Evolutionary conservation across 2,329 filamentous ascomycete species (phyloP).

Genomic region (Malbranchea zuffiana): DNA sequence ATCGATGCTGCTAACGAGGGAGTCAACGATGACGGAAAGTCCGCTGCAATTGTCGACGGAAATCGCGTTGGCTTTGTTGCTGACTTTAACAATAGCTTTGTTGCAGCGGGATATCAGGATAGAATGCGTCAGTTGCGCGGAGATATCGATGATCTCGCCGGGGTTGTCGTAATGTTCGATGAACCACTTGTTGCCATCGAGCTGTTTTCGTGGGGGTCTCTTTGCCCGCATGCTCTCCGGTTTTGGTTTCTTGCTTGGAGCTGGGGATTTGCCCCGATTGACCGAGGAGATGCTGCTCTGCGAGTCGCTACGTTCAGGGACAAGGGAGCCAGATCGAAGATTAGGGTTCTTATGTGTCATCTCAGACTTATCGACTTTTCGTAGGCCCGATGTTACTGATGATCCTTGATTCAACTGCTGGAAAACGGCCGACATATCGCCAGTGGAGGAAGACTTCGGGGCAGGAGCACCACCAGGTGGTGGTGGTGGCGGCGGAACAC

Average conservation of each 20-base stretch:
- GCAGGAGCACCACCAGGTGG: slow-evolving; percentile 48
- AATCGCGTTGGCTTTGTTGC: slow-evolving; percentile 93
- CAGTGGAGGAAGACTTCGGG: slow-evolving; percentile 35
- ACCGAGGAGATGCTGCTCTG: slow-evolving; percentile 37
- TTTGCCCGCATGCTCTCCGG: slow-evolving; percentile 74
- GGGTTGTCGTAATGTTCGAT: slow-evolving; percentile 86
- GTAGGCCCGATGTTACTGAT: slow-evolving; percentile 74
- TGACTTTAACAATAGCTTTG: slow-evolving; percentile 79
- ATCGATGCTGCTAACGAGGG: slow-evolving; percentile 80
- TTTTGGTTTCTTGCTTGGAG: slow-evolving; percentile 78
- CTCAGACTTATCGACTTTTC: slow-evolving; percentile 87
- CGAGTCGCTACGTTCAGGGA: slow-evolving; percentile 48
- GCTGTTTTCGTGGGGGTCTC: slow-evolving; percentile 67
- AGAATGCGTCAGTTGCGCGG: slow-evolving; percentile 73
- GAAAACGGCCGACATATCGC: slow-evolving; percentile 79
- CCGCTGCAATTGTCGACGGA: slow-evolving; percentile 83
- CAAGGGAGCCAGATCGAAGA: slow-evolving; percentile 61
- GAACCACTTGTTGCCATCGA: slow-evolving; percentile 87
- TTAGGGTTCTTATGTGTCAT: slow-evolving; percentile 99
- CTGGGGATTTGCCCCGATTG: slow-evolving; percentile 65
- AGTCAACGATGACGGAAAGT: slow-evolving; percentile 77
- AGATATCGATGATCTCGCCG: slow-evolving; percentile 64
- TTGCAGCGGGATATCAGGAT: slow-evolving; percentile 86
- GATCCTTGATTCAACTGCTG: slow-evolving; percentile 81
- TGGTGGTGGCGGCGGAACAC: slow-evolving; percentile 56